These are phyloP conservation scores for Ascoidea asiatica DNA, from an alignment of 805 yeast genomes.

Conservation along the genomic window DNA sequence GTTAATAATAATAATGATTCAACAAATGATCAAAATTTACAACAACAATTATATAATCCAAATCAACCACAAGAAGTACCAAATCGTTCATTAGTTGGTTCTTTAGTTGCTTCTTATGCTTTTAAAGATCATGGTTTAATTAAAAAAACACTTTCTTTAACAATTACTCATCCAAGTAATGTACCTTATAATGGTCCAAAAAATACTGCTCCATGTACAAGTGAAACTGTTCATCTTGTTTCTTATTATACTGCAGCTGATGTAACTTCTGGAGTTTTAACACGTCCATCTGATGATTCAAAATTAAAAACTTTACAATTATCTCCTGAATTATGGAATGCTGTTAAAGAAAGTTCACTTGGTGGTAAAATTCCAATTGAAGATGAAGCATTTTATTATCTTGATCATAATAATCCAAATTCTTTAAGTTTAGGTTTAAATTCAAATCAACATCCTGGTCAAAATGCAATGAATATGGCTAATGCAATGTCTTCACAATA, in stretches of 20 bases:
- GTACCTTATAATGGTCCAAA: constrained; percentile 8
- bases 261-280: constrained; percentile 42
- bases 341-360: constrained; percentile 42
- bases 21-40: constrained; percentile 6
- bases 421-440: constrained; percentile 10
- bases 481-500: constrained; percentile 11
- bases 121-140: constrained; percentile 63
- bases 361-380: constrained; percentile 40
- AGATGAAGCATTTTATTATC: constrained; percentile 34
- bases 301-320: constrained; percentile 34
- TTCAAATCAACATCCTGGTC: constrained; percentile 8
- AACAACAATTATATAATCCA: neutral
- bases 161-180: constrained; percentile 22
- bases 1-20: constrained; percentile 7
- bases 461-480: constrained; percentile 3
- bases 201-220: constrained; percentile 10
- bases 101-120: constrained; percentile 44
- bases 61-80: constrained; percentile 9
- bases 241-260: constrained; percentile 72
- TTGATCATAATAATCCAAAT: constrained; percentile 22
- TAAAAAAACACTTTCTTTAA: constrained; percentile 68
- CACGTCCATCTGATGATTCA: constrained; percentile 42
- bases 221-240: constrained; percentile 54
- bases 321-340: constrained; percentile 34
- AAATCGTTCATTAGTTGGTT: constrained; percentile 36